Evolutionary conservation across 2,329 filamentous ascomycete genomes (phyloP).

Genomic region (Lecanicillium sp.): DNA sequence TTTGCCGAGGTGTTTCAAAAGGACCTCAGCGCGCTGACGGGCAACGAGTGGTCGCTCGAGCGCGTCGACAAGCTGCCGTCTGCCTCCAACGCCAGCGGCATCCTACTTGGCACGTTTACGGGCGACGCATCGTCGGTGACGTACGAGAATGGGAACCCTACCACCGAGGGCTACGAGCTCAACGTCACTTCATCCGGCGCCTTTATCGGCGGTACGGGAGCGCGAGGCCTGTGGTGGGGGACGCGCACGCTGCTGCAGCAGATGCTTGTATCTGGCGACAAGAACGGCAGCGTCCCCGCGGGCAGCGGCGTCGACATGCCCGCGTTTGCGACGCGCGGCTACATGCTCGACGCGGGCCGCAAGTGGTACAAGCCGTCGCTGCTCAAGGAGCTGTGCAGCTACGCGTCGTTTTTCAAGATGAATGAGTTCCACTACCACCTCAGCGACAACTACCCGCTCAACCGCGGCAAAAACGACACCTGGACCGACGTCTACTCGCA

Average conservation of each 20-base stretch:
- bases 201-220: conserved; percentile 41
- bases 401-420: conserved; percentile 54
- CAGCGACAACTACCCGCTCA: conserved; percentile 45
- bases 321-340: conserved; percentile 40
- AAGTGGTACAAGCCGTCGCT: conserved; percentile 49
- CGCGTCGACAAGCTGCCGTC: conserved; percentile 19
- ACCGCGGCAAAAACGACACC: conserved; percentile 39
- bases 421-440: conserved; percentile 52
- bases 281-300: conserved; percentile 18
- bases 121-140: conserved; percentile 32
- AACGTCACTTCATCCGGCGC: conserved; percentile 30
- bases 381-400: conserved; percentile 47
- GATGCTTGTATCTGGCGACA: conserved; percentile 25
- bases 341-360: conserved; percentile 44
- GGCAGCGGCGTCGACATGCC: conserved; percentile 40
- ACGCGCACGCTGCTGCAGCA: conserved; percentile 48
- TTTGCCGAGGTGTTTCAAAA: conserved; percentile 39
- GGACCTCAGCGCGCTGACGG: conserved; percentile 22
- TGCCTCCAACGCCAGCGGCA: conserved; percentile 8
- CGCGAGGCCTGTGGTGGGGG: conserved; percentile 51
- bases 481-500: conserved; percentile 37
- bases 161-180: conserved; percentile 42
- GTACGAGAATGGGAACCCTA: conserved; percentile 39
- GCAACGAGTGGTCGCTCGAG: conserved; percentile 24
- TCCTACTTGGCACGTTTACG: conserved; percentile 36